Base-by-base conservation (phyloP, 2,329 filamentous ascomycete genomes). In the Onygenales sp. region DNA sequence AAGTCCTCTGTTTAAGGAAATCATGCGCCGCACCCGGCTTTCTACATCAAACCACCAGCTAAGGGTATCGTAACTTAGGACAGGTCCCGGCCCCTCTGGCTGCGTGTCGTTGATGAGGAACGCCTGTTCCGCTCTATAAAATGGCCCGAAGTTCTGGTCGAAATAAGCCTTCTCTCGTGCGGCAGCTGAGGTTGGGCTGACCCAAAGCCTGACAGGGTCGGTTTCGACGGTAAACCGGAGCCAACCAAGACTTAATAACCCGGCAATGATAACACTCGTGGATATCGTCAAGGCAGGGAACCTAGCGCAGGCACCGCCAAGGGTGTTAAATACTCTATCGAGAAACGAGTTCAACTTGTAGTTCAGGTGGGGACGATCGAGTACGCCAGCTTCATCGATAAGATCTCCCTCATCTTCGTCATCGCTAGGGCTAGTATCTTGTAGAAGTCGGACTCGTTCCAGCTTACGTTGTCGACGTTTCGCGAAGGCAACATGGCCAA, bases 1-100 rank as follows among this genome's bases (percentile, higher is more conserved):
- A 51, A 86, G 79, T 6, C 82, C 85, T 51, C 81, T 83, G 17
- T 83, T 75, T 11, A 80, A 66, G 2, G 90, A 89, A 66, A 86
- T 86, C 53, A 95, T 78, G 42, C 81, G 77, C 54, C 79, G 78
- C 38, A 97, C 82, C 48, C 85, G 84, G 60, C 83, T 81, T 67
- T 98, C 93, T 1, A 97, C 84, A 57, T 84, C 87, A 65, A 93
- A 88, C 93, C 92, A 97, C 93, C 93, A 98, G 31, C 79, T 75
- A 8, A 98, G 76, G 0, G 87, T 96, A 7, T 96, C 89, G 60
- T 94, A 93, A 68, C 82, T 90, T 54, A 98, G 73, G 1, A 97
- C 89, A 0, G 89, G 87, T 0, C 86, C 84, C 2, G 83, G 78
- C 0, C 81, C 81, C 2, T 77, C 76, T 2, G 78, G 63, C 0